Evolutionary conservation across 768 basidiomycete genomes (phyloP).

Genomic region (Boletus edulis): DNA sequence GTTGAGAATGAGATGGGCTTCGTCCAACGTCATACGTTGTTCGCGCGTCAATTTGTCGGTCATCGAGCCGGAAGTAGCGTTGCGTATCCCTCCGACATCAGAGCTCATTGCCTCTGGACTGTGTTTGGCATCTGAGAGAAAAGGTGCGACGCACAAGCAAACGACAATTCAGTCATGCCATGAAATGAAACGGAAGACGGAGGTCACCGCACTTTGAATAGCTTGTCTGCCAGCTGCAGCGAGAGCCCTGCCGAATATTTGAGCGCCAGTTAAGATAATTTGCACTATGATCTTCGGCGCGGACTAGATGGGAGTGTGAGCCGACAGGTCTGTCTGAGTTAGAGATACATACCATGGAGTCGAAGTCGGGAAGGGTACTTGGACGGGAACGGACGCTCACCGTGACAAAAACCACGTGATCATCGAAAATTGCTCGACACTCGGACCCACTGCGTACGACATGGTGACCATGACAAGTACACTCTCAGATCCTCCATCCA

Average conservation of each 20-base stretch:
- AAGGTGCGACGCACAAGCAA: neutral
- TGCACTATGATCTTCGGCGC: slow-evolving; percentile 78
- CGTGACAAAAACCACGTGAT: slow-evolving; percentile 19
- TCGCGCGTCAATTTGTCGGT: slow-evolving; percentile 83
- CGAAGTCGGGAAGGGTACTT: slow-evolving; percentile 1
- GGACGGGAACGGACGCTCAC: neutral
- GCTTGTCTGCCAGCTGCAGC: slow-evolving; percentile 89
- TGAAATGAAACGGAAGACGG: neutral
- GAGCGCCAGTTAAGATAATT: slow-evolving; percentile 71
- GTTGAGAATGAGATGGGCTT: slow-evolving; percentile 92
- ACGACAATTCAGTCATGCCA: neutral
- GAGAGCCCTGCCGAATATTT: slow-evolving; percentile 90
- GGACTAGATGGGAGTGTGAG: slow-evolving; percentile 46
- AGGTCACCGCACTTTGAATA: slow-evolving; percentile 72
- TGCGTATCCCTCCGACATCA: slow-evolving; percentile 70
- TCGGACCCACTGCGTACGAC: too few relatives aligned
- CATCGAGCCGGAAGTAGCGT: slow-evolving; percentile 69
- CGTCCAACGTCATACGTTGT: slow-evolving; percentile 92
- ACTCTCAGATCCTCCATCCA: slow-evolving; percentile 22
- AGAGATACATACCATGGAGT: slow-evolving; percentile 20
- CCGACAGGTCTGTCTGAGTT: neutral
- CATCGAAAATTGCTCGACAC: slow-evolving; percentile 8
- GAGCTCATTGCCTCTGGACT: slow-evolving; percentile 67
- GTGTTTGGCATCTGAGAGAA: slow-evolving; percentile 76
- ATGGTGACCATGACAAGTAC: slow-evolving; percentile 5